Evolutionary conservation across 2,329 filamentous ascomycete genomes (phyloP), one percentile per base, ranked within the genome.

Genomic region (Trichoderma asperellum): DNA sequence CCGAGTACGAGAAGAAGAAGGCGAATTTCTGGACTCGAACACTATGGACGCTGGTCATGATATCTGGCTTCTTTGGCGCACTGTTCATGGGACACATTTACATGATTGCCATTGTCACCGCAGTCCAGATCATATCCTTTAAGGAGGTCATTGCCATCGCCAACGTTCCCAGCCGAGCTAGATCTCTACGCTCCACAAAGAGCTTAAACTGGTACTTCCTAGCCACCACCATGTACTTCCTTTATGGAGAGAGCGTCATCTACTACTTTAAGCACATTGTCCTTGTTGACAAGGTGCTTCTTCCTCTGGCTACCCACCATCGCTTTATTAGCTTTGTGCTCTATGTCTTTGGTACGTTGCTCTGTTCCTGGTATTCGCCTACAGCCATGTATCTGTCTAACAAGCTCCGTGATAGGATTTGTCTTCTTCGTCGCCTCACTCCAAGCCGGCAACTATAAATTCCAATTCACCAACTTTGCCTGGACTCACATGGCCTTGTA

Each of bases 201-300:
- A 94, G 93, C 74, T 85, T 99, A 75, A 98, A 98, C 82, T 99
- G 96, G 96, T 99, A 99, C 81, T 99, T 97, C 85, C 87, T 99
- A 66, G 96, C 94, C n/a, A 93, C 92, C 32, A 97, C 95, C 74
- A 98, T 99, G 95, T 99, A 99, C 85, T 99, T 97, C 76, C 86
- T 99, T 62, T 99, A 99, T 79, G 96, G 96, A 77, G 96, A 99
- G 83, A 97, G 93, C 76, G 95, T 99, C 77, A 97, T 99, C 77
- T 99, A 99, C 84, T 99, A 99, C 83, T 99, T 99, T 83, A 99
- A 99, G 86, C 96, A 99, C 79, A 95, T 99, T 74, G 90, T 99
- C 55, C 84, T 99, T 70, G 94, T 99, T 57, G 96, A 99, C 82
- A 93, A 92, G 80, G 92, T 98, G 57, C 85, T 99, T 71, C 85